Evolutionary conservation across 1,284 basidiomycete species (phyloP).

Genomic region (Ceratobasidium theobromae): DNA sequence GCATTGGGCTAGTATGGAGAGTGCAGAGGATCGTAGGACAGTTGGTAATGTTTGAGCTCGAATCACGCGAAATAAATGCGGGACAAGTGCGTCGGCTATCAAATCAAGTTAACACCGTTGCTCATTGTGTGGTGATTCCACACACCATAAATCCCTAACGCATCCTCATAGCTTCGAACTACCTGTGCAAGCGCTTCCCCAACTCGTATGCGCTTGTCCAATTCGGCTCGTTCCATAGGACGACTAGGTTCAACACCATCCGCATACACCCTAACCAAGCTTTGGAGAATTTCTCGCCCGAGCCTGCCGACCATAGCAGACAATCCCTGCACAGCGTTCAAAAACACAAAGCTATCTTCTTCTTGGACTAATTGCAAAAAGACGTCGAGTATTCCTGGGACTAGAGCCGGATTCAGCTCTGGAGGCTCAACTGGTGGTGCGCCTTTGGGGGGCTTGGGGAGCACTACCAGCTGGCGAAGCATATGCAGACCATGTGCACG

Average conservation of each 20-base stretch:
- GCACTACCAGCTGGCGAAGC: slow-evolving; percentile 70
- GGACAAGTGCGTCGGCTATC: slow-evolving; percentile 69
- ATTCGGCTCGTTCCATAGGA: slow-evolving; percentile 60
- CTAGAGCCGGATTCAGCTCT: slow-evolving; percentile 58
- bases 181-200: slow-evolving; percentile 87
- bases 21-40: slow-evolving; percentile 72
- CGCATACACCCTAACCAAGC: slow-evolving; percentile 65
- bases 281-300: slow-evolving; percentile 70
- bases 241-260: slow-evolving; percentile 43
- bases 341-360: slow-evolving; percentile 92
- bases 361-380: slow-evolving; percentile 86
- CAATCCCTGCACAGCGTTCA: slow-evolving; percentile 90
- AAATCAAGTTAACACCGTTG: not conserved
- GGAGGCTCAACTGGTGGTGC: slow-evolving; percentile 37
- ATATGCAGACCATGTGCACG: slow-evolving; percentile 88
- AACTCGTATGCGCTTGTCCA: slow-evolving; percentile 78
- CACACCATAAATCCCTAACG: slow-evolving; percentile 70
- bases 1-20: slow-evolving; percentile 80
- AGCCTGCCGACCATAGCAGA: slow-evolving; percentile 77
- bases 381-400: slow-evolving; percentile 83
- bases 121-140: slow-evolving; percentile 34
- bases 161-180: slow-evolving; percentile 70
- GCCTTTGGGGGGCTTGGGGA: slow-evolving; percentile 36
- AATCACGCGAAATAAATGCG: slow-evolving; percentile 63
- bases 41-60: slow-evolving; percentile 64